Percentiles rank a stretch among this genome's conserved stretches.
Conservation (phyloP, 1,139 yeast species). For the Geotrichum siamense region DNA sequence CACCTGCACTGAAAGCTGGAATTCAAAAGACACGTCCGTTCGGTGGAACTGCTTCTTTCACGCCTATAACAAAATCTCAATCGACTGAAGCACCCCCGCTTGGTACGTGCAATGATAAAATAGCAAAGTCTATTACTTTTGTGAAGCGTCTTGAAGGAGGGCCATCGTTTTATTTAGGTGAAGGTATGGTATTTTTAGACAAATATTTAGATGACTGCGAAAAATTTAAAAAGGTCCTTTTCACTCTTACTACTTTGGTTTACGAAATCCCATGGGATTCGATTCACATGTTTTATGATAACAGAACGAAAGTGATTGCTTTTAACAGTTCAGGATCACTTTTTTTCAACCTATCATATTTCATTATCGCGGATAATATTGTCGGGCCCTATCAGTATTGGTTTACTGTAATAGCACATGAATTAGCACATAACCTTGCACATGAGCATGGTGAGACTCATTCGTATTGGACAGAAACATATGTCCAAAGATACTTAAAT, state of each 20-base stretch:
- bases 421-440: slow-evolving; percentile 38
- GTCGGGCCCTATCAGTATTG: slow-evolving; percentile 33
- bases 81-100: slow-evolving; percentile 10
- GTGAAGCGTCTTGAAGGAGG: slow-evolving; percentile 11
- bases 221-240: slow-evolving; percentile 18
- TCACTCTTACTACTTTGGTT: slow-evolving; percentile 15
- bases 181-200: slow-evolving; percentile 2
- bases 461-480: slow-evolving; percentile 28
- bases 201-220: slow-evolving; percentile 12
- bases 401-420: slow-evolving; percentile 39
- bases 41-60: neutral
- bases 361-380: slow-evolving; percentile 22
- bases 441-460: slow-evolving; percentile 36
- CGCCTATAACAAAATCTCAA: slow-evolving; percentile 8
- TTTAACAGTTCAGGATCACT: slow-evolving; percentile 36
- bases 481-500: slow-evolving; percentile 11
- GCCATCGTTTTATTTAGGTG: slow-evolving; percentile 6
- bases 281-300: slow-evolving; percentile 31
- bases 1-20: slow-evolving; percentile 8
- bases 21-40: slow-evolving; percentile 16
- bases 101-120: slow-evolving; percentile 7
- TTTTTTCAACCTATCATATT: slow-evolving; percentile 35
- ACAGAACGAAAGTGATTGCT: slow-evolving; percentile 29
- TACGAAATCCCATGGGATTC: slow-evolving; percentile 21
- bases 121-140: slow-evolving; percentile 5